Conservation (phyloP, 2,329 filamentous ascomycete genomes). For the Chalaropsis ovoidea region DNA sequence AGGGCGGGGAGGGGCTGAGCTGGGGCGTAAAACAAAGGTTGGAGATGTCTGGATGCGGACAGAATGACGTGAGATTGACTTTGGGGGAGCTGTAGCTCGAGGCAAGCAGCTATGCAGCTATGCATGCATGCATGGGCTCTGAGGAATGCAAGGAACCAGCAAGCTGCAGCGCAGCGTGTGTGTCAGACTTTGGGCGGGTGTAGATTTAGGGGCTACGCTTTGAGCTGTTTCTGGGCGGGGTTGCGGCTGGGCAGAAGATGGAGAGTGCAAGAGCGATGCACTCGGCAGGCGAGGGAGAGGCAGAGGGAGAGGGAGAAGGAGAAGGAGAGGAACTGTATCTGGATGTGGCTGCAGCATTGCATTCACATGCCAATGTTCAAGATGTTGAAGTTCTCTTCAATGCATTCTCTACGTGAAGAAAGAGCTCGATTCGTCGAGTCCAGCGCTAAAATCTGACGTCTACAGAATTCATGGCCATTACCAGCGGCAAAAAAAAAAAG, state of each 20-base stretch:
- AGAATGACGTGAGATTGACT: constrained; percentile 4
- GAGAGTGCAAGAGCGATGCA: neutral
- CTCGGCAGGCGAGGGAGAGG: neutral
- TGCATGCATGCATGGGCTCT: neutral
- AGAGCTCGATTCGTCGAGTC: neutral
- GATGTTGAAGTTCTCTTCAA: too few relatives aligned
- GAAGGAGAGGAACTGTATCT: neutral
- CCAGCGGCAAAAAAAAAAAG: neutral
- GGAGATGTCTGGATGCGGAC: constrained; percentile 12
- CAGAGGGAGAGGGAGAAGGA: neutral
- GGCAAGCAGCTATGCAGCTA: too few relatives aligned
- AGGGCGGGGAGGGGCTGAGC: neutral
- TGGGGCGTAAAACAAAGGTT: neutral
- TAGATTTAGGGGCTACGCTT: neutral
- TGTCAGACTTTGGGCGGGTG: constrained; percentile 5
- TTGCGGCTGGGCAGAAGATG: neutral
- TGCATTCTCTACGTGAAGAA: neutral
- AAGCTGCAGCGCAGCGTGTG: neutral
- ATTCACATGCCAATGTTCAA: too few relatives aligned
- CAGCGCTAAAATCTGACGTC: neutral
- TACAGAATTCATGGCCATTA: too few relatives aligned
- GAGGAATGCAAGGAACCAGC: neutral
- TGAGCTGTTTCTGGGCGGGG: neutral
- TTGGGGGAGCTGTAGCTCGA: neutral
- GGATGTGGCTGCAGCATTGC: neutral